Base-by-base conservation (phyloP, 352 stramenopile species). In the Globisporangium barbulae region DNA sequence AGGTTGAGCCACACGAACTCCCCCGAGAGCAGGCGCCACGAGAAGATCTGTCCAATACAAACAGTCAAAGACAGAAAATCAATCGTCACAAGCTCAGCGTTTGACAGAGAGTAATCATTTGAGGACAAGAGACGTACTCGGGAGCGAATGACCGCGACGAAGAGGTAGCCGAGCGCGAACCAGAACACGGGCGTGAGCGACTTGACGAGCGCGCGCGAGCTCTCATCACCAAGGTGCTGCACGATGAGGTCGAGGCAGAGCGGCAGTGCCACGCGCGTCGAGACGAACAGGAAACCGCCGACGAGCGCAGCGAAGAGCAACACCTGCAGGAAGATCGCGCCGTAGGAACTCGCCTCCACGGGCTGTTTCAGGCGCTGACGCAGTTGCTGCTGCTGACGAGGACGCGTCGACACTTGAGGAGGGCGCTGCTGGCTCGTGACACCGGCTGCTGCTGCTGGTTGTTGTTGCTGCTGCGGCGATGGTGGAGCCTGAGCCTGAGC, bases 81-180 rank as follows among this genome's bases (percentile, higher is more conserved):
- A 28, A 28, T 2, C 25, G 2, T 28, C 33, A 39, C 33, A 39
- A 39, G 33, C 33, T 39, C 33, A 39, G 33, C 8, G 8, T 39
- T 12, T 39, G 25, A 31, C 21, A 50, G 42, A 58, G 48, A 35
- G 17, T 22, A 2, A 10, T 39, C 17, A 61, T 15, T 17, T 22
- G 31, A 19, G 0, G 0, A 39, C n/a, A 17, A 3, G 13, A 12
- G 4, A 59, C 67, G n/a, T 58, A 85, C 78, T 31, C 75, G 76
- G 15, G 69, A 76, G 2, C 77, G 71, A 12, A 91, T 60, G 10
- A 77, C 19, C 3, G 74, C 25, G 19, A 89, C 80, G 5, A 89
- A 64, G 5, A 64, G 42, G 59, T 86, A 88, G 2, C 82, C 82
- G 39, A 81, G 39, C 10, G 55, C 64, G 50, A 91, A 91, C 82